A percentile compares a stretch with the other conserved stretches of the same genome.
phyloP scores from a whole-genome alignment of 2,329 filamentous ascomycete species.

The Fusarium sp. region DNA sequence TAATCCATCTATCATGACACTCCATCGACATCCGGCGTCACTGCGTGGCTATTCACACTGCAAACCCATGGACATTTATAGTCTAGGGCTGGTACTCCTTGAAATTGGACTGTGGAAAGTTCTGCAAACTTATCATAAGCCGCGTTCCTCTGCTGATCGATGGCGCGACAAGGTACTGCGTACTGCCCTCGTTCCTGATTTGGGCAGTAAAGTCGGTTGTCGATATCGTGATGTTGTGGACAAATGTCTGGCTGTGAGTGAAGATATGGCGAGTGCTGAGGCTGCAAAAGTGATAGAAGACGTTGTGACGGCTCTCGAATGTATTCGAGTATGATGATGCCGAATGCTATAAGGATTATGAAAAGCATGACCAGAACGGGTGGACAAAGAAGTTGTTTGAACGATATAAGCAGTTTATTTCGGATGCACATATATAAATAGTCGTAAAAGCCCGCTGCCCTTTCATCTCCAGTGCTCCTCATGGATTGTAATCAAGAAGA shows the following conservation, averaged over 20 bases:
- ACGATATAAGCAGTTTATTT: conserved; percentile 37
- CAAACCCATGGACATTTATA: conserved; percentile 65
- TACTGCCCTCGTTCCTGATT: conserved; percentile 53
- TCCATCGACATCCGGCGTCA: conserved; percentile 60
- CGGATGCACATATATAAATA: conserved; percentile 39
- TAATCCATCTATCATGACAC: conserved; percentile 56
- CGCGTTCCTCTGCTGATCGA: conserved; percentile 55
- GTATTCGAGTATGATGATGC: conserved; percentile 47
- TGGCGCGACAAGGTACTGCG: conserved; percentile 58
- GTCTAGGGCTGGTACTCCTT: conserved; percentile 61
- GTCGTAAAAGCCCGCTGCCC: conserved; percentile 35
- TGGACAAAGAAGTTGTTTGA: background rate
- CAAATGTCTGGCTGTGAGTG: conserved; percentile 53
- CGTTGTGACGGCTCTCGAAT: conserved; percentile 55
- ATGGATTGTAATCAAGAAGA: conserved; percentile 26
- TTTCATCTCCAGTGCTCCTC: conserved; percentile 24
- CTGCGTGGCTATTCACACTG: conserved; percentile 56
- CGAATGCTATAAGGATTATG: background rate
- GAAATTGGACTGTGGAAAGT: conserved; percentile 63
- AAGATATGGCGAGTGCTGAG: conserved; percentile 53
- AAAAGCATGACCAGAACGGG: background rate
- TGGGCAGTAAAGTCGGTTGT: conserved; percentile 56
- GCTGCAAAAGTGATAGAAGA: conserved; percentile 56
- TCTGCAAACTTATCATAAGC: conserved; percentile 55
- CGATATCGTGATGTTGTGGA: conserved; percentile 56